These are phyloP conservation scores for Rosa multiflora DNA, from an alignment of 306 rosid genomes.

Conservation along the genomic window DNA sequence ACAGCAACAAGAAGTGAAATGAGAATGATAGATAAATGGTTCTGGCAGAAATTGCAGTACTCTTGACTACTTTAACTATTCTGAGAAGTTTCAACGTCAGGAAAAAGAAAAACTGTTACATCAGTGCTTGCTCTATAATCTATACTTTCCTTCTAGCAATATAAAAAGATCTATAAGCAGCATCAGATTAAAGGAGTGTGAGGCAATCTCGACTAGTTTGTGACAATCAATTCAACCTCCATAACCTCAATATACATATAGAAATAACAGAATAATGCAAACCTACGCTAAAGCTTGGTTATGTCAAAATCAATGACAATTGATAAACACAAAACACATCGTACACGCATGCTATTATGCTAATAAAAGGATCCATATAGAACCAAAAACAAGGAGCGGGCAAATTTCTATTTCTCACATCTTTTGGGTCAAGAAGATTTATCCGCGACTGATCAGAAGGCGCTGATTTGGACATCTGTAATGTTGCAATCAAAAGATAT, in stretches of 20 bases:
- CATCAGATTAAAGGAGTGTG: background rate
- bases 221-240: background rate
- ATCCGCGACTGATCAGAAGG: constrained; percentile 96
- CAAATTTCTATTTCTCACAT: constrained; percentile 53
- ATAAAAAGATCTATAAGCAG: background rate
- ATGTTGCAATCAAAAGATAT: constrained; percentile 32
- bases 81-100: background rate
- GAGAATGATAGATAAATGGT: background rate
- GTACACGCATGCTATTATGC: background rate
- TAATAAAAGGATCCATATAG: background rate
- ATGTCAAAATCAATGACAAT: background rate
- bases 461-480: constrained; percentile 96
- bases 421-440: constrained; percentile 93
- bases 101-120: background rate
- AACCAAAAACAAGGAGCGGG: constrained; percentile 10
- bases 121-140: background rate
- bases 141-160: background rate
- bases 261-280: constrained; percentile 1
- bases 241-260: background rate
- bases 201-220: background rate
- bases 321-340: background rate
- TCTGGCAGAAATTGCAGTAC: background rate
- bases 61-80: background rate
- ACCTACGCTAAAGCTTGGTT: background rate
- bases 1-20: background rate